Evolutionary conservation across 2,329 filamentous ascomycete genomes (phyloP), one percentile per base, ranked within the genome.

Genomic region (Amylocarpus encephaloides): DNA sequence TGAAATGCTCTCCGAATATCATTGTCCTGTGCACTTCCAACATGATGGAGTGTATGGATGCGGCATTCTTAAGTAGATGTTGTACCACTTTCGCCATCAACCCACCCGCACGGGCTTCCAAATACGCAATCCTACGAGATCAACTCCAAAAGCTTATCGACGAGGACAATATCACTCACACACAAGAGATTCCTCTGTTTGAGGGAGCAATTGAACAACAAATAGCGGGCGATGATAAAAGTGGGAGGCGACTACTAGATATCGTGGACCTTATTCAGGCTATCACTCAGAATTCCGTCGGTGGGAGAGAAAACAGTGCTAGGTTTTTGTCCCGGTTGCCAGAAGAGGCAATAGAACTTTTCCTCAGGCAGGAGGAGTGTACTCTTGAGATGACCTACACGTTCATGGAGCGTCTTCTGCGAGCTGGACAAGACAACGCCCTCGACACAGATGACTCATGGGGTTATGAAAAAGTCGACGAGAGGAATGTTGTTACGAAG

Each of bases 11-110:
- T 38, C 43, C 58, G 10, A 66, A 65, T 43, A 33, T 65, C 5
- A 42, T 65, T 3, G 59, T 64, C 22, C 53, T 66, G 9, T 64
- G 58, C 30, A 66, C 64, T 5, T 63, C 64, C 1, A 67, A 67
- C 19, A 59, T 66, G 51, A 7, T 49, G 7, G 53, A 57, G 5
- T 55, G 46, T 5, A 53, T 67, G 6, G 64, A 67, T 30, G 32
- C 56, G 9, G 64, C 64, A 13, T 67, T 67, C 15, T 32, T 66
- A 2, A 62, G 63, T 34, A 53, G 64, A 34, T 64, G 62, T 30
- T 53, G 58, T 1, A 46, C 61, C 1, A 55, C 58, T 15, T 42
- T 60, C 4, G 50, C 19, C 11, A 49, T 66, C 5, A 49, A 54
- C 11, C 49, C 52, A 3, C 64, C 64, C 11, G 43, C 54, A 1